These are phyloP conservation scores for Strigomonas culicis DNA, from an alignment of 208 protist genomes.

Conservation along the genomic window DNA sequence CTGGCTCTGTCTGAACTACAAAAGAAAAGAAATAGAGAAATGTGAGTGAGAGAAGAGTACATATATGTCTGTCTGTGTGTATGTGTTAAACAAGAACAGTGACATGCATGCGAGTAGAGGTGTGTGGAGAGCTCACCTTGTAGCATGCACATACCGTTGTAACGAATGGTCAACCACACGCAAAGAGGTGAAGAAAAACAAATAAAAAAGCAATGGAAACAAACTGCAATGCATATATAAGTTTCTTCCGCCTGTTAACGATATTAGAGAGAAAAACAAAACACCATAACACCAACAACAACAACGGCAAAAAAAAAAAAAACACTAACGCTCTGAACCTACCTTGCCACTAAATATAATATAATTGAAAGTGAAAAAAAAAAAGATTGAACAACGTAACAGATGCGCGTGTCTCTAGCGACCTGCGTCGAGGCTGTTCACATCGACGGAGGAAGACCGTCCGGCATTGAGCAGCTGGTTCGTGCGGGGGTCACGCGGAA, in stretches of 20 bases:
- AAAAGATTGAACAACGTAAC: background rate
- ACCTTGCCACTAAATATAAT: background rate
- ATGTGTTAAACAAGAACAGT: too few species aligned
- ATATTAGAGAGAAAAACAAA: conserved; percentile 1
- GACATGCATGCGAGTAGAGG: too few species aligned
- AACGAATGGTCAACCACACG: background rate
- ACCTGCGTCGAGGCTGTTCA: too few species aligned
- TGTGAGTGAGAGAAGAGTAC: too few species aligned
- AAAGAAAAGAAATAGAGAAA: too few species aligned
- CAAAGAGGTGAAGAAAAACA: conserved; percentile 5
- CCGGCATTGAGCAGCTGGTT: too few species aligned
- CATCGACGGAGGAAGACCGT: too few species aligned
- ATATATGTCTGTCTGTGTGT: too few species aligned
- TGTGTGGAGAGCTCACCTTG: too few species aligned
- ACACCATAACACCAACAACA: background rate
- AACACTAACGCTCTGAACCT: background rate
- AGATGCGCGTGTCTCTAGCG: background rate
- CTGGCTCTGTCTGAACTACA: too few species aligned
- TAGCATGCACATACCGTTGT: too few species aligned
- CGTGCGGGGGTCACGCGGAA: too few species aligned
- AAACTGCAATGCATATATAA: background rate
- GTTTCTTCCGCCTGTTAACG: background rate
- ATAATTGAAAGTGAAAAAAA: background rate
- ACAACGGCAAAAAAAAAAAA: conserved; percentile 8
- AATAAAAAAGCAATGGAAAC: conserved; percentile 2